phyloP scores from a whole-genome alignment of 2,329 filamentous ascomycete genomes.

The Phaeomoniella chlamydospora region DNA sequence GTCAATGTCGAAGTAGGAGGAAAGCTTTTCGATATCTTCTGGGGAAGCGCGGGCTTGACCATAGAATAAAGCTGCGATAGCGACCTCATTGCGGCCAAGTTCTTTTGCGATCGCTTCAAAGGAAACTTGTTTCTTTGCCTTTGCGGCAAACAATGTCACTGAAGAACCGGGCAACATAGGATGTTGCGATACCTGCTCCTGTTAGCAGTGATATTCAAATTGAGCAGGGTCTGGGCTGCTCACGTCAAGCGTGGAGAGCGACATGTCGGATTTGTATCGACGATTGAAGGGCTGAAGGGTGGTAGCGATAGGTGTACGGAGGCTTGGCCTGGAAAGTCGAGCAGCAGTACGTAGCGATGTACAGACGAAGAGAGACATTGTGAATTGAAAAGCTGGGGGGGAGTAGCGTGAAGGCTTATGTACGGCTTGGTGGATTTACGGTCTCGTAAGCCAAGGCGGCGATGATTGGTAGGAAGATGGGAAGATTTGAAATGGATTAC shows the following conservation, averaged over 20 bases:
- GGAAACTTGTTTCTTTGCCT: slow-evolving; percentile 57
- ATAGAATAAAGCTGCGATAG: slow-evolving; percentile 80
- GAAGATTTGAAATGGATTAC: too few species aligned
- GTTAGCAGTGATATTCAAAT: slow-evolving; percentile 5
- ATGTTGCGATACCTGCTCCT: slow-evolving; percentile 45
- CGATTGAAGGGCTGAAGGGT: background rate
- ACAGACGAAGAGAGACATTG: background rate
- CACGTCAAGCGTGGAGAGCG: slow-evolving; percentile 29
- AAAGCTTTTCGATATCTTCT: slow-evolving; percentile 55
- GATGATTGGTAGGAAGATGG: too few species aligned
- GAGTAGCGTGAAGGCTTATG: too few species aligned
- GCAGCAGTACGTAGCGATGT: background rate
- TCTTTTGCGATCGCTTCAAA: slow-evolving; percentile 66
- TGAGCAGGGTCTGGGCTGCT: slow-evolving; percentile 12
- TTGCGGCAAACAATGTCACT: slow-evolving; percentile 64
- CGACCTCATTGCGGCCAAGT: slow-evolving; percentile 68
- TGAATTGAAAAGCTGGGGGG: too few species aligned
- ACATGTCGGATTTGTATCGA: slow-evolving; percentile 16
- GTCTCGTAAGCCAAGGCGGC: too few species aligned
- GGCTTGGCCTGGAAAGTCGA: background rate
- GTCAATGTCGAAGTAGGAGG: slow-evolving; percentile 48
- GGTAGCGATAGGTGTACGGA: background rate
- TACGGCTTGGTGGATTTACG: too few species aligned
- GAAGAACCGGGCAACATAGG: slow-evolving; percentile 58
- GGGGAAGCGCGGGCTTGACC: slow-evolving; percentile 62